Conservation (phyloP, 495 filamentous ascomycete species). For the Massariosphaeria phaeospora region DNA sequence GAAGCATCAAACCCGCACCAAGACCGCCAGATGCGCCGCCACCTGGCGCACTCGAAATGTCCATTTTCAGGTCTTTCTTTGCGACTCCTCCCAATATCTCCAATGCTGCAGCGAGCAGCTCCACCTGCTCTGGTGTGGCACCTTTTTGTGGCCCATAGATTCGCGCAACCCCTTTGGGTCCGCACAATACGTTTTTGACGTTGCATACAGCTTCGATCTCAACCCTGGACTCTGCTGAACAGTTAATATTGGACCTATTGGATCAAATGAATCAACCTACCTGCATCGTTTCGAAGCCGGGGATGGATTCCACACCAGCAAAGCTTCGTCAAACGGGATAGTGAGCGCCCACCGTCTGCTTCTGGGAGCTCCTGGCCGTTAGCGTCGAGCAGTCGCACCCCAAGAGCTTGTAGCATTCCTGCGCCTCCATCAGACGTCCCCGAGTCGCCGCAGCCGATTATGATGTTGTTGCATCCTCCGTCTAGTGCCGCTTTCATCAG, state of each 20-base stretch:
- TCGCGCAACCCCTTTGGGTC: conserved; percentile 14
- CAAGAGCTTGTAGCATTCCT: conserved; percentile 18
- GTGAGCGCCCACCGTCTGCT: conserved; percentile 3
- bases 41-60: conserved; percentile 5
- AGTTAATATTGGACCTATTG: background rate
- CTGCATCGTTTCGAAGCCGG: background rate
- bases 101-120: conserved; percentile 6
- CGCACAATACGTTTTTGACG: conserved; percentile 17
- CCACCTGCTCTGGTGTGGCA: conserved; percentile 14
- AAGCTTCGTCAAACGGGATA: background rate
- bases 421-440: conserved; percentile 21
- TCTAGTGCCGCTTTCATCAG: conserved; percentile 7
- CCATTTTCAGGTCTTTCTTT: background rate
- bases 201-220: conserved; percentile 20
- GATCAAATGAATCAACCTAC: background rate
- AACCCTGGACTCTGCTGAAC: background rate
- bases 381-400: conserved; percentile 1
- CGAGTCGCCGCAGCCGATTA: conserved; percentile 23
- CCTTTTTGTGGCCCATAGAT: conserved; percentile 22
- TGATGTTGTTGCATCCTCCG: conserved; percentile 1
- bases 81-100: conserved; percentile 5
- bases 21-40: conserved; percentile 21
- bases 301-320: conserved; percentile 1
- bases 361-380: conserved; percentile 2
- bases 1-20: conserved; percentile 17